These are phyloP conservation scores for Elongisporangium anandrum DNA, from an alignment of 352 stramenopile species.

Conservation along the genomic window DNA sequence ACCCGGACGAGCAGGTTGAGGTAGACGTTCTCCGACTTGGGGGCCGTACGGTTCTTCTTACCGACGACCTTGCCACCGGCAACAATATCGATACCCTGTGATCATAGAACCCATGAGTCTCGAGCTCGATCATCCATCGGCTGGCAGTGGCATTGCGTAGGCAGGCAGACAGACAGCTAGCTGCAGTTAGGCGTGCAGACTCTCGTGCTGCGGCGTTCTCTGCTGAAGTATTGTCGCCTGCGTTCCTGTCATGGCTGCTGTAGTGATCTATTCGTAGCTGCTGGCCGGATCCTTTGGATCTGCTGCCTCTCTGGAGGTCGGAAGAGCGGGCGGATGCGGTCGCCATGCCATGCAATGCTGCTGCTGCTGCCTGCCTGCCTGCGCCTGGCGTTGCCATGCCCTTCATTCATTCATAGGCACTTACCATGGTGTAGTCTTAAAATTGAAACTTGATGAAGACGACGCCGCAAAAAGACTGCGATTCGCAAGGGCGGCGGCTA, in stretches of 20 bases:
- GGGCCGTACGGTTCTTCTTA: constrained; percentile 97
- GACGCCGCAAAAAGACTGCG: constrained; percentile 72
- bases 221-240: background rate
- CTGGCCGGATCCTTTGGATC: background rate
- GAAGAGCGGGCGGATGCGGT: too few relatives aligned
- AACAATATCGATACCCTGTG: constrained; percentile 99
- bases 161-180: background rate
- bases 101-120: constrained; percentile 9
- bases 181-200: too few relatives aligned
- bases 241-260: background rate
- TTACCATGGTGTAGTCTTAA: constrained; percentile 87
- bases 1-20: constrained; percentile 96
- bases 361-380: background rate
- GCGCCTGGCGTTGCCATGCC: background rate
- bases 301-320: background rate
- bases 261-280: background rate
- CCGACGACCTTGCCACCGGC: constrained; percentile 97
- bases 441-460: constrained; percentile 86
- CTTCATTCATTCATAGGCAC: constrained; percentile 12
- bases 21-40: constrained; percentile 99
- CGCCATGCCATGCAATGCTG: background rate
- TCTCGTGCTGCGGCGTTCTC: background rate
- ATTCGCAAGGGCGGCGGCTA: constrained; percentile 5
- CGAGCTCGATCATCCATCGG: background rate
- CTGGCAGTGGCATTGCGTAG: background rate